Percentiles rank a stretch among this genome's conserved stretches.
phyloP scores from a whole-genome alignment of 1,139 yeast genomes.

The Pichia sp. region DNA sequence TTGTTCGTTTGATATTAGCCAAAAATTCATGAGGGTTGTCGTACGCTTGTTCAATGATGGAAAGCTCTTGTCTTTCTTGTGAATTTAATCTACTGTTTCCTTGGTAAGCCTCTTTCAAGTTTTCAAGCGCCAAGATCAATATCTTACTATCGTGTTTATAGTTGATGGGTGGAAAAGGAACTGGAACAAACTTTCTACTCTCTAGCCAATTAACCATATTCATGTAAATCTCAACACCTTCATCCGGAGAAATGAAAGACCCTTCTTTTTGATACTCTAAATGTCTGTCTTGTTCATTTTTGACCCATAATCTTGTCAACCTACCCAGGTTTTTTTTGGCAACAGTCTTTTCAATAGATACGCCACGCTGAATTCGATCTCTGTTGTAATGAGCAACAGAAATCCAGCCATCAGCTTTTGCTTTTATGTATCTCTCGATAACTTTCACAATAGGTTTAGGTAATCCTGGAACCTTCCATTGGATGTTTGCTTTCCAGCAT shows the following conservation, averaged over 20 bases:
- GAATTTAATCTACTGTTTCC: slow-evolving; percentile 85
- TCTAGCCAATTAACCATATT: slow-evolving; percentile 95
- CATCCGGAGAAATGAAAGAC: slow-evolving; percentile 80
- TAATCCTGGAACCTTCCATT: slow-evolving; percentile 97
- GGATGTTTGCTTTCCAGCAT: slow-evolving; percentile 98
- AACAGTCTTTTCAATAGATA: slow-evolving; percentile 88
- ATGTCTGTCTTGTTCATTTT: slow-evolving; percentile 89
- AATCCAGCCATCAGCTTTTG: slow-evolving; percentile 97
- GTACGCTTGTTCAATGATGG: slow-evolving; percentile 91
- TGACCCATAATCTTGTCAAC: slow-evolving; percentile 86
- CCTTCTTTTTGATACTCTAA: slow-evolving; percentile 77
- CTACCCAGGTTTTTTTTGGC: slow-evolving; percentile 92
- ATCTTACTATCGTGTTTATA: slow-evolving; percentile 93
- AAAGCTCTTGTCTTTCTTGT: slow-evolving; percentile 85
- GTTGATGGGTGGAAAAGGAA: slow-evolving; percentile 89
- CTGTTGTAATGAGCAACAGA: slow-evolving; percentile 91
- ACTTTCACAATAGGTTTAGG: slow-evolving; percentile 87
- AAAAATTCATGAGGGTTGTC: slow-evolving; percentile 95
- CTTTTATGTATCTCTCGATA: slow-evolving; percentile 83
- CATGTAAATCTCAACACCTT: slow-evolving; percentile 81
- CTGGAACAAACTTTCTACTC: slow-evolving; percentile 74
- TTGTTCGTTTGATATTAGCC: slow-evolving; percentile 74
- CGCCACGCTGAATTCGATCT: slow-evolving; percentile 82
- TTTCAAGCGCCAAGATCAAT: slow-evolving; percentile 82
- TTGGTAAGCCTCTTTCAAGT: slow-evolving; percentile 74